These are phyloP conservation scores for Catharanthus roseus DNA, from an alignment of 257 asterid species.

Conservation along the genomic window DNA sequence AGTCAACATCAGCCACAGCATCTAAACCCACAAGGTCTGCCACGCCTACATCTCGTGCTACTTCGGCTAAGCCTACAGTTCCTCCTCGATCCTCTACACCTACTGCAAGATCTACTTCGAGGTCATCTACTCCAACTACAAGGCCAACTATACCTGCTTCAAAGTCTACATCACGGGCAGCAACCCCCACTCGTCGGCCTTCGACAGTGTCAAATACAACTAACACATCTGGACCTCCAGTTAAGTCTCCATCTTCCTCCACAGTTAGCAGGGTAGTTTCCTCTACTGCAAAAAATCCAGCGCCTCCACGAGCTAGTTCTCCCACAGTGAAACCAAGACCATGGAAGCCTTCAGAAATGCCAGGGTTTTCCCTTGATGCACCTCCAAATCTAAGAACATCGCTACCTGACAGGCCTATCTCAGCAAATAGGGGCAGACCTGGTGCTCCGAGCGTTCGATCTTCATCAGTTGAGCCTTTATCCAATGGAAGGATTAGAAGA, in stretches of 20 bases:
- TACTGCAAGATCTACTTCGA: conserved; percentile 54
- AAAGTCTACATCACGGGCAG: conserved; percentile 64
- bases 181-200: conserved; percentile 85
- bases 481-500: conserved; percentile 80
- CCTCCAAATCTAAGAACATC: conserved; percentile 95
- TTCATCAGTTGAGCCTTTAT: conserved; percentile 73
- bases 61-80: conserved; percentile 52
- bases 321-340: conserved; percentile 78
- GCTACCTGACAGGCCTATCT: conserved; percentile 74
- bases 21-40: conserved; percentile 73
- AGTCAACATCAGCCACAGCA: conserved; percentile 25
- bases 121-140: conserved; percentile 83
- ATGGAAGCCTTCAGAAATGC: conserved; percentile 96
- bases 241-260: conserved; percentile 43
- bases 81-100: conserved; percentile 93
- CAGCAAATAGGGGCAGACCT: conserved; percentile 93
- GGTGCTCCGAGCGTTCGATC: conserved; percentile 86
- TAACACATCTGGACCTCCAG: conserved; percentile 31
- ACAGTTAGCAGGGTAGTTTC: conserved; percentile 43
- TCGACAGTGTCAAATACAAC: conserved; percentile 32
- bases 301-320: conserved; percentile 60
- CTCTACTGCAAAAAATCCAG: conserved; percentile 40
- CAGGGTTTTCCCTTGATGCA: conserved; percentile 89
- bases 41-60: conserved; percentile 77
- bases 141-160: conserved; percentile 56